Base-by-base conservation (phyloP, 129 eudicot species). In the Flaveria trinervia region DNA sequence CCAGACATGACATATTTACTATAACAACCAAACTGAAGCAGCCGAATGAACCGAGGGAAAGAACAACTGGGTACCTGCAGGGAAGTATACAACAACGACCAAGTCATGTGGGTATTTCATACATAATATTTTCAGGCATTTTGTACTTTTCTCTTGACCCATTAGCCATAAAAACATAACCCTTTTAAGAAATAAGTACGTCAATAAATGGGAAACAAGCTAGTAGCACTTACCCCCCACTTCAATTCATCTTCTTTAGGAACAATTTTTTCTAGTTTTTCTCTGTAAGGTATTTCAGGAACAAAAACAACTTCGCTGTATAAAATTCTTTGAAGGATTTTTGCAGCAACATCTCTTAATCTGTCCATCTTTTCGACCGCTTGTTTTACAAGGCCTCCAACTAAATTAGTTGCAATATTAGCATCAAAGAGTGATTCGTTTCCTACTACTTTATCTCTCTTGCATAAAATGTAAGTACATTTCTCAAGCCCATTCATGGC, bases 351-450 rank as follows among this genome's bases (percentile, higher is more conserved):
- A 54, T 94, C 99, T 80, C 99, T 83, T 55, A 94, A 28, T 76
- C 88, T 94, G 80, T 94, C 99, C 97, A 94, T 89, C 87, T 94
- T 94, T 82, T 94, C 99, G 25, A 91, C 96, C 25, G 96, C 97
- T 89, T 91, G 99, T 81, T 91, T 94, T 5, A 84, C 83, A 61
- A 91, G 48, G 41, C 96, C 92, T 48, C 92, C 96, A 68, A 94
- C 86, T 89, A 94, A 73, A 54, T 43, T 84, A 68, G 77, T 86
- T 44, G 97, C 99, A 62, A 89, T 78, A 71, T 83, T 68, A 75
- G 70, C 84, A 86, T 91, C 93, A 86, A 94, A 89, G 56, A 86
- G 81, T 73, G 82, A 16, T 52, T 55, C 79, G 16, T 36, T 69
- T 70, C 70, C 70, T 41, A 70, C 68, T 54, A 74, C 68, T 74